Base-by-base conservation (phyloP, 331 rosid genomes). In the Rhamnella rubrinervis region DNA sequence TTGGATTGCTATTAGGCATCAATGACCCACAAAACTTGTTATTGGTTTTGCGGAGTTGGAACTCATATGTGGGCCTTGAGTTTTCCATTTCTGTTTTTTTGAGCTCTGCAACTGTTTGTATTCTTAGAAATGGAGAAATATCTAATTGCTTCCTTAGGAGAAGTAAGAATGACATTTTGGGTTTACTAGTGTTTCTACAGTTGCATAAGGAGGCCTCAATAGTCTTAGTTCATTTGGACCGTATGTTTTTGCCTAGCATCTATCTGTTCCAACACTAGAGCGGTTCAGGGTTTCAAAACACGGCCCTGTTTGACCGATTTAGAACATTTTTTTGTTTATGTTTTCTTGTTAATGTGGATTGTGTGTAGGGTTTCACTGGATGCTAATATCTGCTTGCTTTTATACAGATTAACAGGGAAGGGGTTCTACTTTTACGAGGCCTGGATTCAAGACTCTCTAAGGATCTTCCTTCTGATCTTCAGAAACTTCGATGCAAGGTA, bases 401-500 rank as follows among this genome's bases (percentile, higher is more conserved):
- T 69, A 44, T 44, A 77, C 95, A 93, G 98, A 65, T 93, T 59
- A 91, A 85, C 64, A 91, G 91, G 78, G 98, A 91, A 76, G 97
- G 97, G 47, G 98, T 93, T 59, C 64, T 93, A 75, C 92, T 93
- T 49, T 79, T 93, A 46, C 92, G 98, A 7, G 86, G 98, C 65
- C 82, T 91, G 83, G 98, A 93, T 77, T 91, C 98, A 8, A 88
- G 95, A 78, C 85, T 93, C 31, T 83, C 98, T 0, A 93, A 91
- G 84, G 98, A 91, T 77, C 96, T 93, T 81, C 96, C 98, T 68
- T 74, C 97, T 57, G 97, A 93, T 84, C 98, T 93, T 65, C 98
- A 93, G 79, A 93, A 89, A 76, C 98, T 93, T 66, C 72, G 96
- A 56, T 93, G 97, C 95, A 93, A 93, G 96, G 97, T 93, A 85